These are phyloP conservation scores for Crucibulum laeve DNA, from an alignment of 768 basidiomycete species.

Conservation along the genomic window DNA sequence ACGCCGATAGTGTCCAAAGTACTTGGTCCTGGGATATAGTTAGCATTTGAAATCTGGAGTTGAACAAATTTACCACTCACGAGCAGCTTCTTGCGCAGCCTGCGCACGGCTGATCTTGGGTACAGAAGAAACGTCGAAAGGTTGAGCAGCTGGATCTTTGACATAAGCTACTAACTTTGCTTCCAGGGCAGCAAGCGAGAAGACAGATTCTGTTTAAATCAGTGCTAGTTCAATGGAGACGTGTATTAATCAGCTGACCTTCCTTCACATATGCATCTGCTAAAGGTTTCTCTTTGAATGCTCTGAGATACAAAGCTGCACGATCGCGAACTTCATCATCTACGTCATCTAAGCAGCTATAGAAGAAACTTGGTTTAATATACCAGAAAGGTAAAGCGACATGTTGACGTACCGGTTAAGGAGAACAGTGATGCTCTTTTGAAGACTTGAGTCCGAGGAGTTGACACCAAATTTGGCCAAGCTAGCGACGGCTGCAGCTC, in stretches of 20 bases:
- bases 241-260: slow-evolving; percentile 42
- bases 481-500: slow-evolving; percentile 93
- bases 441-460: slow-evolving; percentile 70
- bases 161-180: slow-evolving; percentile 92
- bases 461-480: slow-evolving; percentile 97
- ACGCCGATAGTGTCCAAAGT: slow-evolving; percentile 81
- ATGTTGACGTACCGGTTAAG: slow-evolving; percentile 60
- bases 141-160: slow-evolving; percentile 71
- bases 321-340: slow-evolving; percentile 99
- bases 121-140: slow-evolving; percentile 81
- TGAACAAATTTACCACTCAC: slow-evolving; percentile 41
- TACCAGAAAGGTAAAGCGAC: slow-evolving; percentile 1
- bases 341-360: slow-evolving; percentile 93
- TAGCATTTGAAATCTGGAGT: slow-evolving; percentile 5
- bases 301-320: slow-evolving; percentile 89
- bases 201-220: slow-evolving; percentile 73
- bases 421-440: slow-evolving; percentile 84
- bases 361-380: slow-evolving; percentile 4
- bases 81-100: slow-evolving; percentile 81
- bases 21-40: slow-evolving; percentile 61
- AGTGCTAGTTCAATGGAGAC: slow-evolving; percentile 4
- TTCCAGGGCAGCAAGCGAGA: slow-evolving; percentile 87
- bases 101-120: slow-evolving; percentile 95
- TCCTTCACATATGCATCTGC: slow-evolving; percentile 90
- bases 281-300: slow-evolving; percentile 73